A percentile compares a stretch with the other conserved stretches of the same genome.
These are phyloP conservation scores for Zygnema cylindricum DNA, from an alignment of 139 green algal genomes.

Conservation along the genomic window DNA sequence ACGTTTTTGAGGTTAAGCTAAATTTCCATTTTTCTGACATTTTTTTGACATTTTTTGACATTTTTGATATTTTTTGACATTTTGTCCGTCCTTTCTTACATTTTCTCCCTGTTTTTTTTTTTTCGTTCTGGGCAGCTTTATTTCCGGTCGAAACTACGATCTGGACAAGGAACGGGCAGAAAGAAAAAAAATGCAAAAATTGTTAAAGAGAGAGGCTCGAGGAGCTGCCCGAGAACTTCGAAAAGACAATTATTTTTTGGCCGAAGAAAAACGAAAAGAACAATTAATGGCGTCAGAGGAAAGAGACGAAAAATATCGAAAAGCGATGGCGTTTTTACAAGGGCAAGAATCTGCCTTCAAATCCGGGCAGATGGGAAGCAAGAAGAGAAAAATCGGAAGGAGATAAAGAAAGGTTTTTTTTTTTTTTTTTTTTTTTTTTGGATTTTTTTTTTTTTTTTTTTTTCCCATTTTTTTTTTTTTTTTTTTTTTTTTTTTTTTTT, in stretches of 20 bases:
- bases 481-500: neutral
- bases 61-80: no score
- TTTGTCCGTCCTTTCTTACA: slow-evolving; percentile 17
- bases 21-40: neutral
- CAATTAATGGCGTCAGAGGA: slow-evolving; percentile 67
- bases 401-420: neutral
- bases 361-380: slow-evolving; percentile 7
- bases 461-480: neutral
- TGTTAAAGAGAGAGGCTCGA: slow-evolving; percentile 68
- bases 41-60: neutral
- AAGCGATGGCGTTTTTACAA: slow-evolving; percentile 74
- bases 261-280: slow-evolving; percentile 51
- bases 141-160: slow-evolving; percentile 64
- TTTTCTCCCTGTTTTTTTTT: slow-evolving; percentile 22
- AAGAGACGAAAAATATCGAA: slow-evolving; percentile 55
- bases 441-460: neutral
- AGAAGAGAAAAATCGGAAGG: slow-evolving; percentile 61
- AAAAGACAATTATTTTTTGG: slow-evolving; percentile 72
- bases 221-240: slow-evolving; percentile 87
- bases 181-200: slow-evolving; percentile 60
- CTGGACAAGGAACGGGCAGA: slow-evolving; percentile 65
- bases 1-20: neutral
- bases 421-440: no score
- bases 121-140: slow-evolving; percentile 42
- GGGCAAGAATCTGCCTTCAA: neutral